Conservation (phyloP, 371 early-diverging fungal genomes). For the Mortierella sp. region DNA sequence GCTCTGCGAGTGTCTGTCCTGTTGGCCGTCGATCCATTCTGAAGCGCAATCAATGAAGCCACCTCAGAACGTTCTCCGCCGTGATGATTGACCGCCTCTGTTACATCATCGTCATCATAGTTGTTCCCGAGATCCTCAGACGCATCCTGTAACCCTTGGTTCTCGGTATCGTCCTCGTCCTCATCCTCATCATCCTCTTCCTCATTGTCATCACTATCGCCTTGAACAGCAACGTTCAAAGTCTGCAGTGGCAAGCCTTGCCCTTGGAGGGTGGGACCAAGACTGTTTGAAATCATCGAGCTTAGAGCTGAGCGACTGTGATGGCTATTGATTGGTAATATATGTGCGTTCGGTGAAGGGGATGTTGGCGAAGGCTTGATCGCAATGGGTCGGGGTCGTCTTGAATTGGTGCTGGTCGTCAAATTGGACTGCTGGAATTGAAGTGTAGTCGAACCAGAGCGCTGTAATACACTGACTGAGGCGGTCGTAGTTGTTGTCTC, state of each 20-base stretch:
- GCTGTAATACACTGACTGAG: background rate
- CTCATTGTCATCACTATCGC: conserved; percentile 2
- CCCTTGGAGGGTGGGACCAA: conserved; percentile 15
- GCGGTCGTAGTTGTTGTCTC: background rate
- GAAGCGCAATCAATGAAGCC: conserved; percentile 5
- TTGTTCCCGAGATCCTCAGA: conserved; percentile 21
- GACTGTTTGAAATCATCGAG: background rate
- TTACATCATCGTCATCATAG: conserved; percentile 17
- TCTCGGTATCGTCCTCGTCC: conserved; percentile 11
- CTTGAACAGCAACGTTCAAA: background rate
- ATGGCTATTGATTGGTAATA: conserved; percentile 1
- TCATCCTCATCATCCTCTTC: conserved; percentile 12
- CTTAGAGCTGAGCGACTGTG: conserved; percentile 14
- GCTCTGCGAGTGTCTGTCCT: background rate
- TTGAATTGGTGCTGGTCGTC: background rate
- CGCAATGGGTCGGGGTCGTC: conserved; percentile 4
- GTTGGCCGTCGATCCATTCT: conserved; percentile 2
- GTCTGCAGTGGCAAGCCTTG: conserved; percentile 10
- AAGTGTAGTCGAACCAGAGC: too few relatives aligned
- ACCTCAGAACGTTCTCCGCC: conserved; percentile 1
- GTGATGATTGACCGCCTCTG: conserved; percentile 3
- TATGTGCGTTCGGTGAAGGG: background rate
- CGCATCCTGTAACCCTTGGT: conserved; percentile 16
- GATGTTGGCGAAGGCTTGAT: background rate
- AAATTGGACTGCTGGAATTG: background rate